Conservation (phyloP, 2,329 filamentous ascomycete species). For the Claviceps purpurea region DNA sequence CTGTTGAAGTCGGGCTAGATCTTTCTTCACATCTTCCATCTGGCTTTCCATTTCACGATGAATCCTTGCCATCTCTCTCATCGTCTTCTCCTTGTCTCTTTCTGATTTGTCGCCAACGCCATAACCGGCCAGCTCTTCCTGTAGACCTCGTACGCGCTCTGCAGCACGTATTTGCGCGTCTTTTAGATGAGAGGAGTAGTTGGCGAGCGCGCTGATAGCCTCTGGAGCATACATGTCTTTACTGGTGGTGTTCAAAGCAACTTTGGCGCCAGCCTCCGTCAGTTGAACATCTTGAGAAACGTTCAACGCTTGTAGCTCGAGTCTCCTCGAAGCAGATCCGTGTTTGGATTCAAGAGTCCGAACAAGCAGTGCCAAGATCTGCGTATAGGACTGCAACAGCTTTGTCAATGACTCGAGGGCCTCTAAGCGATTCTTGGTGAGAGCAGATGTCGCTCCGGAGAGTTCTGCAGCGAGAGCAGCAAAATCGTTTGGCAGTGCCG, state of each 20-base stretch:
- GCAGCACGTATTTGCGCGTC: slow-evolving; percentile 32
- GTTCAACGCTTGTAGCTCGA: slow-evolving; percentile 36
- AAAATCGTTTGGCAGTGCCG: slow-evolving; percentile 30
- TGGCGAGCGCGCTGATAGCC: slow-evolving; percentile 26
- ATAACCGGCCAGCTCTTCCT: slow-evolving; percentile 34
- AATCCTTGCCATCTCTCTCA: slow-evolving; percentile 40
- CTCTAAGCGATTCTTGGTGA: slow-evolving; percentile 26
- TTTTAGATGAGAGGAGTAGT: slow-evolving; percentile 35
- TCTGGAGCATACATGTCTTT: slow-evolving; percentile 33
- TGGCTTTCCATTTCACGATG: slow-evolving; percentile 36
- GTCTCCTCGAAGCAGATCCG: slow-evolving; percentile 33
- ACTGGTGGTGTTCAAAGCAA: slow-evolving; percentile 20
- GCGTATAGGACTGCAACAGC: slow-evolving; percentile 27
- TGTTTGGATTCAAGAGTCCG: slow-evolving; percentile 42
- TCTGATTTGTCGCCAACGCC: slow-evolving; percentile 27
- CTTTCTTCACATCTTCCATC: slow-evolving; percentile 34
- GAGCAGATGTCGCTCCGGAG: slow-evolving; percentile 14
- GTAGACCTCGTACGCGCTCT: slow-evolving; percentile 28
- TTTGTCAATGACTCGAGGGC: slow-evolving; percentile 22
- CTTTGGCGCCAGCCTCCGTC: slow-evolving; percentile 24
- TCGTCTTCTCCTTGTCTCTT: slow-evolving; percentile 30
- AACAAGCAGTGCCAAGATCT: slow-evolving; percentile 29
- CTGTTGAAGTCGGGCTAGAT: slow-evolving; percentile 25
- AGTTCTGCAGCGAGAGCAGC: slow-evolving; percentile 23
- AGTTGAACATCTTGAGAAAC: slow-evolving; percentile 29